Evolutionary conservation across 192 early-diverging fungal species (phyloP), one percentile per base, ranked within the genome.

Genomic region (Coemansia asiatica): DNA sequence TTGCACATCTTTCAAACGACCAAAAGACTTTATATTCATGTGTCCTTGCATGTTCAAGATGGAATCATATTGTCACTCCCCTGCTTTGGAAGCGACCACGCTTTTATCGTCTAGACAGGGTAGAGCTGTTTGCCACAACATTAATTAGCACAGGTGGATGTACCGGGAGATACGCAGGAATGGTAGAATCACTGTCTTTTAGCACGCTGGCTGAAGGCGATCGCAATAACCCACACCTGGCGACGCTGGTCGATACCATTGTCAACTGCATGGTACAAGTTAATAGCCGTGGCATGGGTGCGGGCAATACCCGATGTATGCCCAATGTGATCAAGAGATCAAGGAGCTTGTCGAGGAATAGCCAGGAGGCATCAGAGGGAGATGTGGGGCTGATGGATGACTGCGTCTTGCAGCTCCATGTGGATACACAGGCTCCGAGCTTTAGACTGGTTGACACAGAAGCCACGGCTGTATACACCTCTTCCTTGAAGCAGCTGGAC

Each of bases 51-150:
- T 81, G 82, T 47, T 71, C 68, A 0, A 68, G 67, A 18, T 87
- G 86, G 86, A 79, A 81, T 56, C 50, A 60, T 3, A 68, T 79
- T 1, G 86, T 71, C 22, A 84, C 72, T 22, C 71, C 67, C 4
- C 59, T 83, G 16, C 69, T 87, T 1, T 87, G 84, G 84, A 64
- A 69, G 51, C 60, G 68, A 26, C 86, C 86, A 13, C 63, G 47
- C 35, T 82, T 87, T 27, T 53, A 56, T 19, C 74, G 64, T 15
- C 64, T 83, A 12, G 27, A 56, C 1, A 50, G 67, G 13, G 83
- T 87, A 15, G 81, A 82, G 29, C 46, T 29, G 16, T 66, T 83
- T 18, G 66, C 74, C 8, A 36, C 63, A 7, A 78, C 78, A 10
- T 40, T 75, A 19, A 33, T 68, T 27, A 28, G 64, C 16, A 67